phyloP scores from a whole-genome alignment of 2,329 filamentous ascomycete species.

The Clarireedia hainanense region DNA sequence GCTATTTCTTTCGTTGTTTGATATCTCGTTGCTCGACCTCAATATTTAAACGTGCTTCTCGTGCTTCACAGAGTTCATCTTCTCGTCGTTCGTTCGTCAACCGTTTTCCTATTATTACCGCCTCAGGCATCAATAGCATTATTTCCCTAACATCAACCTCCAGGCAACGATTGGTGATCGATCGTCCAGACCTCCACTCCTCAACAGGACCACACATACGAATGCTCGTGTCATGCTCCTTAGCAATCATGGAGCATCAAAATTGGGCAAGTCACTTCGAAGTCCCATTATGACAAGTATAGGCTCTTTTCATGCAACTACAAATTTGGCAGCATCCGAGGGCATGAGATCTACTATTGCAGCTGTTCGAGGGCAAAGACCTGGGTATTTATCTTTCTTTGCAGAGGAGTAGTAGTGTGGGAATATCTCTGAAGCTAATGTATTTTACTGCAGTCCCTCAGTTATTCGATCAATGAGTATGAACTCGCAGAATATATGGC shows the following conservation, averaged over 20 bases:
- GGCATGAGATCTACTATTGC: slow-evolving; percentile 17
- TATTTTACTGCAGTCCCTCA: neutral
- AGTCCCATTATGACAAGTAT: slow-evolving; percentile 19
- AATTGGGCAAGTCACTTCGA: slow-evolving; percentile 22
- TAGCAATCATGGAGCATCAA: slow-evolving; percentile 30
- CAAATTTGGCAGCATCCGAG: slow-evolving; percentile 11
- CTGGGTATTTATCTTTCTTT: slow-evolving; percentile 15
- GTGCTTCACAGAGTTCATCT: neutral
- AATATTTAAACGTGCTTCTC: neutral
- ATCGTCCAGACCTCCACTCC: neutral
- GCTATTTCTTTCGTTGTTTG: neutral
- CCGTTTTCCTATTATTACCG: neutral
- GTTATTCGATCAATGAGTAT: slow-evolving; percentile 3
- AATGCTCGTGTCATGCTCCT: slow-evolving; percentile 26
- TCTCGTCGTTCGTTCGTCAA: neutral
- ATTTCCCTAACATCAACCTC: neutral
- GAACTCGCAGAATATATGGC: slow-evolving; percentile 29
- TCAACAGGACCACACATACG: slow-evolving; percentile 4
- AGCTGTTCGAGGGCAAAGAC: slow-evolving; percentile 9
- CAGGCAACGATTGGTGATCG: neutral
- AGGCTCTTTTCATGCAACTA: slow-evolving; percentile 14
- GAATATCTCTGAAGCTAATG: neutral
- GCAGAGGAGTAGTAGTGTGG: neutral
- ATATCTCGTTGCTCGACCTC: neutral
- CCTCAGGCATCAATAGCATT: neutral